Base-by-base conservation (phyloP, 2,329 filamentous ascomycete genomes). In the Exophiala spinifera region DNA sequence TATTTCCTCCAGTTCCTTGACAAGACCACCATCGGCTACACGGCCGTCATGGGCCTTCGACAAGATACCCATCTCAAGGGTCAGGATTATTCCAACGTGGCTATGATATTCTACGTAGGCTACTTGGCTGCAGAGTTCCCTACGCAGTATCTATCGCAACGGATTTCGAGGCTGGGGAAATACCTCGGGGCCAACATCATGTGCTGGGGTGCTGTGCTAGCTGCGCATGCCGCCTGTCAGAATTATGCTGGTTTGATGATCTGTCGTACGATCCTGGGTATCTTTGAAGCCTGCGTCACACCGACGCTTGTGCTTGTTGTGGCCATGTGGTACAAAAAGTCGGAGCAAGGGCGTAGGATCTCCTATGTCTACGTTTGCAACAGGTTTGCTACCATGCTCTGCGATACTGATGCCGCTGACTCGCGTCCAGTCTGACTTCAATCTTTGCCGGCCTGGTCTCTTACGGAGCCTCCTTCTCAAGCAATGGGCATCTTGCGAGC, bases 21-120 rank as follows among this genome's bases (percentile, higher is more conserved):
- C 55, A 64, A 64, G 53, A 64, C 63, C 14, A 63, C 61, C n/a
- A 53, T 63, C 34, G 53, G 52, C 77, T 87, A 87, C 64, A 81
- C 82, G 13, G 80, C 80, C 53, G 77, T 83, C 0, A 82, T 82
- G 55, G 80, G 82, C 46, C 68, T 83, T 0, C 76, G 81, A 55
- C 65, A 68, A 13, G 73, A 73, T 19, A 79, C 79, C 0, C 67
- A 72, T 17, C 79, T 81, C 61, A 73, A 66, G 1, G 64, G 69
- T 13, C 68, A 69, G 1, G 67, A 81, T 49, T 83, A 82, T 56
- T 73, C 72, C 43, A 81, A 79, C 78, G 72, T 80, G n/a, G 76
- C 77, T 1, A 77, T 72, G 19, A 76, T 82, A 3, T 82, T 82
- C 63, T 82, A 81, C 56, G 71, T 82, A 14, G 79, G 72, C 3